These are phyloP conservation scores for Podosphaera fusca DNA, from an alignment of 2,329 filamentous ascomycete genomes.

Conservation along the genomic window DNA sequence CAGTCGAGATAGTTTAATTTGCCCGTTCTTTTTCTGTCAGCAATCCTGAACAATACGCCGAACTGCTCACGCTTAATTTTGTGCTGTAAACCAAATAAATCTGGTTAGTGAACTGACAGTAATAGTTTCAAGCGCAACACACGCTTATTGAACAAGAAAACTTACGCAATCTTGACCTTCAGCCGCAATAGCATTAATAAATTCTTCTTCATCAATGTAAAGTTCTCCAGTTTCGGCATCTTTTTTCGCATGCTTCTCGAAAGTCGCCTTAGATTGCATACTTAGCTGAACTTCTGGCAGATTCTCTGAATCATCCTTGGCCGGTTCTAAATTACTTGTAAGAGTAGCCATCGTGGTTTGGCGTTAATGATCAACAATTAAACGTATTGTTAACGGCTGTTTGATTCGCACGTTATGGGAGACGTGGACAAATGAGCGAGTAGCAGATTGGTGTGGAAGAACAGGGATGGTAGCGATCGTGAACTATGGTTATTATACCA, in stretches of 20 bases:
- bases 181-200: slow-evolving; percentile 76
- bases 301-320: slow-evolving; percentile 32
- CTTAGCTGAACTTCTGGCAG: slow-evolving; percentile 34
- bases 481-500: background rate
- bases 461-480: background rate
- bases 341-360: slow-evolving; percentile 11
- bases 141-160: slow-evolving; percentile 8
- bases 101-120: slow-evolving; percentile 12
- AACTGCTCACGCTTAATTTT: slow-evolving; percentile 97
- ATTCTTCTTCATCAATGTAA: slow-evolving; percentile 65
- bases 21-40: slow-evolving; percentile 54
- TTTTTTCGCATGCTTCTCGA: slow-evolving; percentile 51
- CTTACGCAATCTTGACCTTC: slow-evolving; percentile 76
- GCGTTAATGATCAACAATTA: background rate
- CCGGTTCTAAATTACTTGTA: slow-evolving; percentile 3
- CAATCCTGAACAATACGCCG: slow-evolving; percentile 74
- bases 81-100: slow-evolving; percentile 34
- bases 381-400: background rate
- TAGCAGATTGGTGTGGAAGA: too few relatives aligned
- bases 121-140: background rate
- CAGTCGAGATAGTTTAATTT: slow-evolving; percentile 66
- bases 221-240: slow-evolving; percentile 55
- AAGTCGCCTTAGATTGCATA: slow-evolving; percentile 50
- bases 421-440: too few relatives aligned
- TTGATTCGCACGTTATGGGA: background rate